Evolutionary conservation across 169 alveolate genomes (phyloP), one percentile per base, ranked within the genome.

Genomic region (Cryptosporidium baileyi): DNA sequence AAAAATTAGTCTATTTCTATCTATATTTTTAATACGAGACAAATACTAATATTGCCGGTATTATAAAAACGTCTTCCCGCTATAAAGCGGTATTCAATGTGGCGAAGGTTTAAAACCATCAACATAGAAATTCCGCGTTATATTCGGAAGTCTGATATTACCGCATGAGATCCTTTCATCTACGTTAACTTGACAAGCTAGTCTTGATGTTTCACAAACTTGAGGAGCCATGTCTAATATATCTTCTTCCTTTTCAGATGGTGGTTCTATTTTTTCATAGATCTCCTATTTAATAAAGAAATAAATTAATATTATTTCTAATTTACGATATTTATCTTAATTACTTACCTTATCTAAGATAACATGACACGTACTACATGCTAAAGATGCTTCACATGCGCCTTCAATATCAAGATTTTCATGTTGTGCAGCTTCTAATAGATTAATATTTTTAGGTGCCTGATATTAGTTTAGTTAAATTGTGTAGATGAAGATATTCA

Each of bases 351-450:
- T 93, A 47, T 94, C 97, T 63, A 97, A 88, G 30, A 96, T 95
- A 2, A 97, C 98, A 89, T 97, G 99, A 81, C 99, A 97, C 0
- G 99, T 97, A 11, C 99, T 95, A 67, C 99, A 97, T 1, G 99
- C 99, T 44, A 94, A 89, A 51, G 95, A 91, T 38, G 96, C 97
- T 63, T 96, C 99, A 74, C 99, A 97, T 24, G 99, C 99, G 4
- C 99, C 99, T 94, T 93, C 96, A 41, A 90, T 80, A 52, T 67
- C 85, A 30, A 81, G 60, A 19, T 81, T 79, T n/a, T 63, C 60
- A 26, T 57, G 80, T 24, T 81, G 89, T 3, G 89, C 89, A 13
- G 82, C 89, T 49, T 81, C 89, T 17, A 81, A 51, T 19, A 81
- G 80, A 1, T 67, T 47, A 9, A 74, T 44, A 7, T 38, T 30